Base-by-base conservation (phyloP, 1,139 yeast species). In the Schwanniomyces etchellsii region DNA sequence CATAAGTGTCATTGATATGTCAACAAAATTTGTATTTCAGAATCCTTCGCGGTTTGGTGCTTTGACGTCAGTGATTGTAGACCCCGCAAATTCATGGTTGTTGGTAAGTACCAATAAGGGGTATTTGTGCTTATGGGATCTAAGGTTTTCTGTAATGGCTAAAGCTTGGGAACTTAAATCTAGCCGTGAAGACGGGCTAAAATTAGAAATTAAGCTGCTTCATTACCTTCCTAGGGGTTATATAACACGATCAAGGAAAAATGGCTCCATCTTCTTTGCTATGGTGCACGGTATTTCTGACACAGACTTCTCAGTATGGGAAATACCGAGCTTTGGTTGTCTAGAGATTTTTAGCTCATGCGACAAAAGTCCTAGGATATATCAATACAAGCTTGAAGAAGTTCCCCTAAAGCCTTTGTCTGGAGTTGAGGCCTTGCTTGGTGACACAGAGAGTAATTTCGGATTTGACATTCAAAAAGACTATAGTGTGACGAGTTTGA, bases 71-170 rank as follows among this genome's bases (percentile, higher is more conserved):
- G 72, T 86, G 43, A 66, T 74, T 1, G 55, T 81, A n/a, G 83
- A 80, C 36, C 54, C 55, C 1, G 39, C 51, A 4, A 54, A 64
- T 59, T 43, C 52, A 5, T 85, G 96, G 89, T 45, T 83, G 3
- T 51, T 86, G 4, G 50, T 81, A 3, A 96, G 96, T 0, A 84
- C 96, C 0, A 61, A 73, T 1, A 70, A 69, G 27, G 97, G 97
- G 2, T 58, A 79, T 1, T 50, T 91, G 20, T 77, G 77, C 38
- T 53, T 91, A 14, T 88, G 96, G 95, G 96, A 89, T 52, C 44
- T 83, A 26, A 61, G 95, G 33, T 85, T 86, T 49, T 66, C 65
- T 24, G 42, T 81, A 0, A 57, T 73, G 28, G 60, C 84, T 17
- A 78, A 73, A 37, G 61, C 80, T 1, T 83, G 88, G 78, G 68